Evolutionary conservation across 2,329 filamentous ascomycete genomes (phyloP).

Genomic region (Bipolaris bicolor): DNA sequence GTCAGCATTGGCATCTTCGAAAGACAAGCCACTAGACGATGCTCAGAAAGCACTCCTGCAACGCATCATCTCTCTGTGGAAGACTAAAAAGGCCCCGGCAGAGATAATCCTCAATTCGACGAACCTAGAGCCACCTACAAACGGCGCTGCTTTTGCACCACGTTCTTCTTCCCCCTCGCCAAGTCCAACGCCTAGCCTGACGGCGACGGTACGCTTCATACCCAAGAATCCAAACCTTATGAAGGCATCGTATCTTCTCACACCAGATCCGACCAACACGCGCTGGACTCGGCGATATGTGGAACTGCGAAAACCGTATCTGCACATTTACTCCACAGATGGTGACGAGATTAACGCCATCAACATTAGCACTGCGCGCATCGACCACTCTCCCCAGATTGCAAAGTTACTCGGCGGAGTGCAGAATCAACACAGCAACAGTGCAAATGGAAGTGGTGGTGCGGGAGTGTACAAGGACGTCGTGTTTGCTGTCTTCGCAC

Average conservation of each 20-base stretch:
- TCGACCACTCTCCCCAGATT: constrained; percentile 90
- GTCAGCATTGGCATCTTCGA: constrained; percentile 18
- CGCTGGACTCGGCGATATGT: constrained; percentile 93
- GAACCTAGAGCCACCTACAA: constrained; percentile 70
- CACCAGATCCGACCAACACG: constrained; percentile 79
- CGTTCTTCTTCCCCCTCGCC: constrained; percentile 48
- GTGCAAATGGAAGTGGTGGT: constrained; percentile 13
- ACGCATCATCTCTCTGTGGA: constrained; percentile 70
- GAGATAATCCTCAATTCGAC: constrained; percentile 56
- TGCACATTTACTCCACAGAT: constrained; percentile 86
- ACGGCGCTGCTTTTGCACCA: constrained; percentile 59
- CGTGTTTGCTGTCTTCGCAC: constrained; percentile 93
- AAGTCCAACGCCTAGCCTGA: constrained; percentile 64
- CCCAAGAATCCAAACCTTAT: constrained; percentile 75
- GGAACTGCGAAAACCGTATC: constrained; percentile 86
- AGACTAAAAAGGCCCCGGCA: constrained; percentile 50
- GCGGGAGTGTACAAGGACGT: constrained; percentile 56
- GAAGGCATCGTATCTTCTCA: constrained; percentile 87
- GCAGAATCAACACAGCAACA: constrained; percentile 6
- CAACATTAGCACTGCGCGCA: constrained; percentile 84
- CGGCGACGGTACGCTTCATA: constrained; percentile 77
- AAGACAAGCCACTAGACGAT: constrained; percentile 29
- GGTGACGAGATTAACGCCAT: constrained; percentile 91
- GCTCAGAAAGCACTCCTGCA: constrained; percentile 53
- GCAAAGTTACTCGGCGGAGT: constrained; percentile 70